Conservation (phyloP, 371 early-diverging fungal genomes). For the Mortierella sp. region DNA sequence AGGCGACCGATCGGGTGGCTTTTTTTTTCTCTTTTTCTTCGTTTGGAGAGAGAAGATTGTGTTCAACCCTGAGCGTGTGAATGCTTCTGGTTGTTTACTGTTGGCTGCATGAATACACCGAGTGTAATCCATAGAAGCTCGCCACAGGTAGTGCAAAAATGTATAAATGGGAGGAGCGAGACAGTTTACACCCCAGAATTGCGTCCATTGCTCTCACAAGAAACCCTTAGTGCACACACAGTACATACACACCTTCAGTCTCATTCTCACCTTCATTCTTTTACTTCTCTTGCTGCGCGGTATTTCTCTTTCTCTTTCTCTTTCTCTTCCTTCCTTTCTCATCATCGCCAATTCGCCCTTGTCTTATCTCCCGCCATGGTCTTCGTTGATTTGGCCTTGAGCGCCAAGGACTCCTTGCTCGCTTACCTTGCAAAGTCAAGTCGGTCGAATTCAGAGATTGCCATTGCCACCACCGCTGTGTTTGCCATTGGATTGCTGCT, state of each 20-base stretch:
- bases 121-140: too few species aligned
- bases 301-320: not conserved
- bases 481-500: not conserved
- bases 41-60: not conserved
- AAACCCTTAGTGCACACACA: too few species aligned
- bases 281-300: not conserved
- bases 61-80: too few species aligned
- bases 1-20: not conserved
- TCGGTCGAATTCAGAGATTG: too few species aligned
- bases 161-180: not conserved
- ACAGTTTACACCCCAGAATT: not conserved
- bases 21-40: not conserved
- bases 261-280: not conserved
- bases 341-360: not conserved
- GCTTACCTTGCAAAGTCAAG: too few species aligned
- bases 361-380: not conserved
- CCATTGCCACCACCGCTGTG: not conserved
- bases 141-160: too few species aligned
- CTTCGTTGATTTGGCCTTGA: too few species aligned
- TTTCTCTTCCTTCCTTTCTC: not conserved
- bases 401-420: too few species aligned
- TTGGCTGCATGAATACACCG: too few species aligned
- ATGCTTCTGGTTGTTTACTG: too few species aligned
- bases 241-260: too few species aligned
- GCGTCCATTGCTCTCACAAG: not conserved